Conservation (phyloP, 1,284 basidiomycete species). For the Fistulina hepatica region DNA sequence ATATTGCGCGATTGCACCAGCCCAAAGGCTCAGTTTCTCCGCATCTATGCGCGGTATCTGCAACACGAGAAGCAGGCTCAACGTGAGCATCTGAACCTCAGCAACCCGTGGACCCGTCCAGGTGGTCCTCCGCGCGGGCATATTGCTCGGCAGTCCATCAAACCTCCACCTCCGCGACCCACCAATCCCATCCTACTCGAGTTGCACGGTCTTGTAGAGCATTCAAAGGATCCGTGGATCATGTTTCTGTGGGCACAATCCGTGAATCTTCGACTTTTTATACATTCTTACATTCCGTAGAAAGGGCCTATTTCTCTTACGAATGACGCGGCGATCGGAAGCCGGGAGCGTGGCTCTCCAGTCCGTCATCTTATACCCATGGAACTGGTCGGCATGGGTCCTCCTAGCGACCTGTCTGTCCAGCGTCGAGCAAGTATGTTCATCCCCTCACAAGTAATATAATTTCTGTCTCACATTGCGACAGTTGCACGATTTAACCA, state of each 20-base stretch:
- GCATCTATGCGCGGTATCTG: conserved; percentile 31
- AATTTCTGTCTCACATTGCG: background rate
- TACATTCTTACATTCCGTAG: conserved; percentile 27
- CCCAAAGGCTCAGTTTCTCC: conserved; percentile 67
- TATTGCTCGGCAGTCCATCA: background rate
- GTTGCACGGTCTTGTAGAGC: conserved; percentile 47
- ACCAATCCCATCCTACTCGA: conserved; percentile 53
- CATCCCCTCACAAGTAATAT: background rate
- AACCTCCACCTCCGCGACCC: conserved; percentile 63
- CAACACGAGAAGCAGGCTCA: conserved; percentile 57
- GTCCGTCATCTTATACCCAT: conserved; percentile 76
- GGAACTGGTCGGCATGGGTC: conserved; percentile 96
- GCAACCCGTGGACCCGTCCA: conserved; percentile 36
- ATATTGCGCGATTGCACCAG: conserved; percentile 54
- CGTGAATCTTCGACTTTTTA: background rate
- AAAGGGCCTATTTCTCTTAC: conserved; percentile 71
- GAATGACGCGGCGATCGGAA: conserved; percentile 59
- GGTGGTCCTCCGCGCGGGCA: conserved; percentile 4
- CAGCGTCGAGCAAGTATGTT: conserved; percentile 78
- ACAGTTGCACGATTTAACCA: conserved; percentile 43
- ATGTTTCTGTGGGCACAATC: conserved; percentile 61
- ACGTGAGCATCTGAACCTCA: conserved; percentile 62
- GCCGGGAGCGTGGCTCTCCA: conserved; percentile 83
- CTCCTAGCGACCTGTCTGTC: conserved; percentile 73
- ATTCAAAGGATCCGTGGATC: conserved; percentile 70